phyloP scores from a whole-genome alignment of 306 rosid genomes.

The Inga oerstediana region DNA sequence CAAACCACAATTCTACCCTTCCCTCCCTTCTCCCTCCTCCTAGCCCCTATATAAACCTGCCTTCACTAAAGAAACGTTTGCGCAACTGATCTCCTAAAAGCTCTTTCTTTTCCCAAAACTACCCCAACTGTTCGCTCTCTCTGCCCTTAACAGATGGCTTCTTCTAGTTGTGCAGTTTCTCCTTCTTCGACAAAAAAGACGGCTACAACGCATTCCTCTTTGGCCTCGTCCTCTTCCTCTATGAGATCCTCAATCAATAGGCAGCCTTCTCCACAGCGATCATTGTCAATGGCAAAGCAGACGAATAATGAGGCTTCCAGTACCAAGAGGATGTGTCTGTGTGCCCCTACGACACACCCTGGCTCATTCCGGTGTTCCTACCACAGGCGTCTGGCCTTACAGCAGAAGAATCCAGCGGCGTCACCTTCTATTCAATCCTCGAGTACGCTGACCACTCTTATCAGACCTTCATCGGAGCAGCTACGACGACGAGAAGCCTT shows the following conservation, averaged over 20 bases:
- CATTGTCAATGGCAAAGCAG: constrained; percentile 35
- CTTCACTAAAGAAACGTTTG: not conserved
- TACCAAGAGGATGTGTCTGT: constrained; percentile 51
- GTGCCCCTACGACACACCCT: constrained; percentile 72
- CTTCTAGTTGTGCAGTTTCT: not conserved
- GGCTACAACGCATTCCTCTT: constrained; percentile 9
- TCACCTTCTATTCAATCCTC: constrained; percentile 28
- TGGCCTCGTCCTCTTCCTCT: constrained; percentile 13
- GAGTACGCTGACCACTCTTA: constrained; percentile 44
- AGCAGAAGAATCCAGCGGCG: constrained; percentile 24
- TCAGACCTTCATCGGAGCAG: constrained; percentile 56
- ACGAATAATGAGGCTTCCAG: constrained; percentile 28
- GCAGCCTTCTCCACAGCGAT: constrained; percentile 38
- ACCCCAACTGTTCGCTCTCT: not conserved
- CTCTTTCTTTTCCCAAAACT: constrained; percentile 1
- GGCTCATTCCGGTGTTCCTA: constrained; percentile 73
- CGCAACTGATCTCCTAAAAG: constrained; percentile 4
- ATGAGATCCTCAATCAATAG: constrained; percentile 39
- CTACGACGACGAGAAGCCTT: constrained; percentile 60
- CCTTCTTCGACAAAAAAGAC: constrained; percentile 39
- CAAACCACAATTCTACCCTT: constrained; percentile 3
- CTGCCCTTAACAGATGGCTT: constrained; percentile 22
- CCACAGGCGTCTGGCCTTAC: constrained; percentile 48
- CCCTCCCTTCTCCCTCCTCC: not conserved
- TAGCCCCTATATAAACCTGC: too few species aligned